Evolutionary conservation across 495 filamentous ascomycete species (phyloP).

Genomic region (Trichoderma parareesei): DNA sequence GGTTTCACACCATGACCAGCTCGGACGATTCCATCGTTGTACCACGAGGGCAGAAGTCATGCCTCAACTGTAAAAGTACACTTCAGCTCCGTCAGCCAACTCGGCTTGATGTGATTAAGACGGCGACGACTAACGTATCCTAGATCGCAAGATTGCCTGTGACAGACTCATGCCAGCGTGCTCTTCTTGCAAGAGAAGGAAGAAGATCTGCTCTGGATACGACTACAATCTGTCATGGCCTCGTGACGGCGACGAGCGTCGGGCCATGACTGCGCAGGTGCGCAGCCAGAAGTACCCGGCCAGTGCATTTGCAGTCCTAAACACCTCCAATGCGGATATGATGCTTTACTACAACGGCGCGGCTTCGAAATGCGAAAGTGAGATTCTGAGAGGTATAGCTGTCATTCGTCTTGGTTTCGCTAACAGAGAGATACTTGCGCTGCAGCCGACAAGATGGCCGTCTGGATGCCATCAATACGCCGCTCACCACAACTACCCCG

Average conservation of each 20-base stretch:
- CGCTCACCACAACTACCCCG: not conserved
- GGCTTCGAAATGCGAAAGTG: not conserved
- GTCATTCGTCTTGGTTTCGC: no score
- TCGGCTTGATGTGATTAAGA: not conserved
- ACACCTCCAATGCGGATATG: not conserved
- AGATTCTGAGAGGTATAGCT: not conserved
- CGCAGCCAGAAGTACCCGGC: not conserved
- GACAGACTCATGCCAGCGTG: not conserved
- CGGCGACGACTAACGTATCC: not conserved
- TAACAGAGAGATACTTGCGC: not conserved
- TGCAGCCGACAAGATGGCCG: not conserved
- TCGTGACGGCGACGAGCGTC: not conserved
- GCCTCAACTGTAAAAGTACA: not conserved
- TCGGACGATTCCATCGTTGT: not conserved
- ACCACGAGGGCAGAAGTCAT: not conserved
- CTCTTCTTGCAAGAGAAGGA: not conserved
- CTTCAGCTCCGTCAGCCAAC: not conserved
- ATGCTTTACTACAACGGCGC: not conserved
- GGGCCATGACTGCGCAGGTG: not conserved
- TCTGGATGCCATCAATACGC: not conserved
- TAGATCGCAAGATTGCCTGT: slow-evolving; percentile 2
- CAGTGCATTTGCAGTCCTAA: not conserved
- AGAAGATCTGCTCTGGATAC: slow-evolving; percentile 1
- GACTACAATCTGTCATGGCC: slow-evolving; percentile 1
- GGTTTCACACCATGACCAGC: not conserved